Evolutionary conservation across 768 basidiomycete species (phyloP).

Genomic region (Goffeauzyma gilvescens): DNA sequence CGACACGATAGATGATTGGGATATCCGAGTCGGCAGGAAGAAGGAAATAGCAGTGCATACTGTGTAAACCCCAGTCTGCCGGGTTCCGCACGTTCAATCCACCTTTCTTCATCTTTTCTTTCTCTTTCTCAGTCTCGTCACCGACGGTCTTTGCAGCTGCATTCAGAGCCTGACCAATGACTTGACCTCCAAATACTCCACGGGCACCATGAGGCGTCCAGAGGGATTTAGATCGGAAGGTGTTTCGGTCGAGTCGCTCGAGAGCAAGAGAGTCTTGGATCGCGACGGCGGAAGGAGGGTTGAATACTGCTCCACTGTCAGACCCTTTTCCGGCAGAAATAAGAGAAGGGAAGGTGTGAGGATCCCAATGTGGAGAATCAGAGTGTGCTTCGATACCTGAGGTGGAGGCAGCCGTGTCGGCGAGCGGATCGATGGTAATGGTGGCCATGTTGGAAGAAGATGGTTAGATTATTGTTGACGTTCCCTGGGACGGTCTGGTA

Average conservation of each 20-base stretch:
- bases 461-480: neutral
- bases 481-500: too few relatives aligned
- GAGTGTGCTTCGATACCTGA: neutral
- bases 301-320: conserved; percentile 1
- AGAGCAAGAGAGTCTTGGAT: conserved; percentile 12
- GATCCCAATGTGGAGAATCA: neutral
- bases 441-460: neutral
- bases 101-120: neutral
- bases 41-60: too few relatives aligned
- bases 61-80: too few relatives aligned
- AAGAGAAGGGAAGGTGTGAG: conserved; percentile 6
- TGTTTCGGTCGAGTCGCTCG: conserved; percentile 4
- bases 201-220: conserved; percentile 11
- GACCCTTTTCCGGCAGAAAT: conserved; percentile 4
- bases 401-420: neutral
- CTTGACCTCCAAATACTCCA: conserved; percentile 32
- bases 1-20: conserved; percentile 24
- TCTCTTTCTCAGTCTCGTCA: conserved; percentile 5
- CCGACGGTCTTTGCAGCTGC: conserved; percentile 21
- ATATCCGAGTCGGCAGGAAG: too few relatives aligned
- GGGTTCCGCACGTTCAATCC: too few relatives aligned
- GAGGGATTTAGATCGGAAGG: conserved; percentile 3
- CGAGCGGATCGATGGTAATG: conserved; percentile 2
- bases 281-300: neutral
- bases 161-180: conserved; percentile 27